Evolutionary conservation across 306 rosid genomes (phyloP).

Genomic region (Styphnolobium japonicum): DNA sequence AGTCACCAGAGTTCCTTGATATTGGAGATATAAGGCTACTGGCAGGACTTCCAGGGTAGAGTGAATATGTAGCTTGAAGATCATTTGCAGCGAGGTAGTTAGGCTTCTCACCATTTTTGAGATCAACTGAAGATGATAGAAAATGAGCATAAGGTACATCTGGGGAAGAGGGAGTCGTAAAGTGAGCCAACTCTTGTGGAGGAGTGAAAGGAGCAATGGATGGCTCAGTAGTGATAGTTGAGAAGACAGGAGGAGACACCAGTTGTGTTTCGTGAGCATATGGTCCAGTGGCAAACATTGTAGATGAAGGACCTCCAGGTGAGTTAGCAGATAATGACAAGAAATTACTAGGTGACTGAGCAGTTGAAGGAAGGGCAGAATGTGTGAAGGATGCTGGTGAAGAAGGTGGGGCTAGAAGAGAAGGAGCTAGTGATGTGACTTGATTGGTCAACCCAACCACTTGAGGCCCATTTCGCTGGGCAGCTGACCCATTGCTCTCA

Average conservation of each 20-base stretch:
- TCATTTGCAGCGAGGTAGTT: constrained; percentile 73
- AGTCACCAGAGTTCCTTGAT: constrained; percentile 76
- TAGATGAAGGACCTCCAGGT: constrained; percentile 93
- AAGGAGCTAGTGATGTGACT: constrained; percentile 73
- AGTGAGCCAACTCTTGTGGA: constrained; percentile 96
- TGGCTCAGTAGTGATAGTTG: constrained; percentile 96
- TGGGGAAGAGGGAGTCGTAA: constrained; percentile 97
- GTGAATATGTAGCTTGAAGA: constrained; percentile 86
- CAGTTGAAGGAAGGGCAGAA: constrained; percentile 94
- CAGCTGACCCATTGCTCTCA: constrained; percentile 64
- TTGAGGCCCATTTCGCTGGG: constrained; percentile 84
- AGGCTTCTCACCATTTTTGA: constrained; percentile 54
- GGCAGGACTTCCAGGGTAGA: constrained; percentile 95
- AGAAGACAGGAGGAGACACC: constrained; percentile 97
- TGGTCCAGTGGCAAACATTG: constrained; percentile 93
- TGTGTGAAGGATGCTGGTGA: constrained; percentile 95
- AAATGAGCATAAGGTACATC: constrained; percentile 97
- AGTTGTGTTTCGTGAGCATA: constrained; percentile 91
- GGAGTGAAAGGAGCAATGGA: constrained; percentile 98
- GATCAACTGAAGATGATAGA: constrained; percentile 78
- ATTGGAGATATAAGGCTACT: constrained; percentile 73
- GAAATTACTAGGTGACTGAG: constrained; percentile 84
- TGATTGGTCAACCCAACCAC: constrained; percentile 68
- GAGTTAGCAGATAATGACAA: constrained; percentile 88
- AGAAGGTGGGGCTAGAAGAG: constrained; percentile 96